Base-by-base conservation (phyloP, 495 filamentous ascomycete genomes). In the Aspergillus wentii region DNA sequence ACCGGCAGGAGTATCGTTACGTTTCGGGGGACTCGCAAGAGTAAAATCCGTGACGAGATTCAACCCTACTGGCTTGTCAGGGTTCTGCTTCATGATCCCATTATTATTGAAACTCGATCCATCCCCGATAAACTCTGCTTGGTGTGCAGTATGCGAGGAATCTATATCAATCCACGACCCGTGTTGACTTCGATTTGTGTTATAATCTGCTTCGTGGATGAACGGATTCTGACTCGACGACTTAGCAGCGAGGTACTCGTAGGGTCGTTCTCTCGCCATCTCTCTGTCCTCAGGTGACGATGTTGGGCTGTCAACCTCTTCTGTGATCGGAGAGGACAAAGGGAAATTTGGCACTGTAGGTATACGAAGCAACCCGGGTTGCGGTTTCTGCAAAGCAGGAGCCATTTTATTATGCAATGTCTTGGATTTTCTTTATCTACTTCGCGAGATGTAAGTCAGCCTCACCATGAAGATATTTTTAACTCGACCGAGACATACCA, bases 31-130 rank as follows among this genome's bases (percentile, higher is more conserved):
- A 15, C 40, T 29, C 2, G 61, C 23, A 11, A 46, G 46, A 2
- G 62, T 58, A 31, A 74, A 67, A 32, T 71, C 60, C 4, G 84
- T 87, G 7, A 84, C 71, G 4, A 89, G 48, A 46, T 74, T 85
- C 52, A 88, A 69, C 3, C 81, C 82, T 3, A 61, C 38, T 8
- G 74, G 76, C 49, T 61, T 57, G 22, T 63, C 14, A n/a, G 22
- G 22, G 11, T 75, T 82, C 42, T 75, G 75, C 44, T 57, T 63
- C 17, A 35, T 48, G 23, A 61, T 59, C 0, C n/a, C n/a, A n/a
- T n/a, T n/a, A n/a, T n/a, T n/a, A n/a, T n/a, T n/a, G n/a, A n/a
- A n/a, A n/a, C n/a, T n/a, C n/a, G n/a, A n/a, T n/a, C n/a, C n/a
- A n/a, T n/a, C n/a, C n/a, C n/a, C n/a, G n/a, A n/a, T n/a, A n/a